phyloP scores from a whole-genome alignment of 805 yeast species.

The Candida sakaeoensis region DNA sequence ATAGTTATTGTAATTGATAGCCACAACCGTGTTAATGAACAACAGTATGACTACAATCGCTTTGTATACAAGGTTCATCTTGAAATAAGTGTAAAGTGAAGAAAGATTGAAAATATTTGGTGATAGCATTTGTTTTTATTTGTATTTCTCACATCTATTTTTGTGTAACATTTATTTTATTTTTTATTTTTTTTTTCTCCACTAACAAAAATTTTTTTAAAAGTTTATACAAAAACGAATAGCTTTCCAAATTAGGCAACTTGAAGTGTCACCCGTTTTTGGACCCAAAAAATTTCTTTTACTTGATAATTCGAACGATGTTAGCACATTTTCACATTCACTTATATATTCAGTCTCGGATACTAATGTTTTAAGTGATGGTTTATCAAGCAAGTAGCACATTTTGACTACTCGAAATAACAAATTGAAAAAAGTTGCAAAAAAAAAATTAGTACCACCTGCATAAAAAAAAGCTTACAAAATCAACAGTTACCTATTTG shows the following conservation, averaged over 20 bases:
- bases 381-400: too few relatives aligned
- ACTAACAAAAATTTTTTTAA: too few relatives aligned
- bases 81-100: background rate
- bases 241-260: conserved; percentile 4
- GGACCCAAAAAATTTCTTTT: too few relatives aligned
- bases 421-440: background rate
- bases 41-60: background rate
- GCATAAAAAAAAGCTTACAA: background rate
- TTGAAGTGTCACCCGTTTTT: too few relatives aligned
- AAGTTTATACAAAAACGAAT: background rate
- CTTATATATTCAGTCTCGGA: too few relatives aligned
- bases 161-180: background rate
- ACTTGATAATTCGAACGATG: too few relatives aligned
- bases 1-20: conserved; percentile 3
- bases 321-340: too few relatives aligned
- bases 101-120: background rate
- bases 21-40: background rate
- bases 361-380: too few relatives aligned
- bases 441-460: background rate
- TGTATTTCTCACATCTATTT: background rate
- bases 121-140: background rate
- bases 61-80: background rate
- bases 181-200: too few relatives aligned
- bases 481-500: background rate
- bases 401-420: background rate